These are phyloP conservation scores for Suhomyces yuchorum DNA, from an alignment of 1,139 yeast species.

Conservation along the genomic window DNA sequence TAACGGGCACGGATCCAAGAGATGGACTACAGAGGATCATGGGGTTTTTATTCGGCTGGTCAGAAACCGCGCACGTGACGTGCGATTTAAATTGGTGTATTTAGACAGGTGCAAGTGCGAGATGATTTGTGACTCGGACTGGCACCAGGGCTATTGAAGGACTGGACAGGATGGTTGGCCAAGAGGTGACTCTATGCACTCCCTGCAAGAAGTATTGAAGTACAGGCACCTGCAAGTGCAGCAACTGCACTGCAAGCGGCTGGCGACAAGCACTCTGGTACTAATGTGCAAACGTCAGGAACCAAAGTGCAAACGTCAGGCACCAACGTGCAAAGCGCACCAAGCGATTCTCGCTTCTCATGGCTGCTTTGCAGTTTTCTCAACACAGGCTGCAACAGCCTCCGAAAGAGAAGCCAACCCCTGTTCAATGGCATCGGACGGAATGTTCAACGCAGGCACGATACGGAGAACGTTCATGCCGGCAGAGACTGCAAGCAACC, in stretches of 20 bases:
- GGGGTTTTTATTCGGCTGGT: neutral
- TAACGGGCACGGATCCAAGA: neutral
- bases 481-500: constrained; percentile 82
- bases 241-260: too few species aligned
- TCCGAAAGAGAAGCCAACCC: constrained; percentile 67
- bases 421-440: constrained; percentile 61
- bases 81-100: neutral
- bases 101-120: neutral
- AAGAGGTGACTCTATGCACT: neutral
- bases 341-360: too few species aligned
- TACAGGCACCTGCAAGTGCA: too few species aligned
- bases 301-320: too few species aligned
- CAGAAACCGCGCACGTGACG: neutral
- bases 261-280: too few species aligned
- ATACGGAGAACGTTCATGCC: constrained; percentile 88
- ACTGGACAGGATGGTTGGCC: too few species aligned
- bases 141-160: neutral
- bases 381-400: constrained; percentile 3
- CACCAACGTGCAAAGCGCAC: too few species aligned
- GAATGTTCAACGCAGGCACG: constrained; percentile 89
- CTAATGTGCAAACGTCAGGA: too few species aligned
- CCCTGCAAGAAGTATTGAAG: too few species aligned
- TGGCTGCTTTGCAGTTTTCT: neutral
- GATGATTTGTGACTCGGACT: neutral
- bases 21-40: neutral